Base-by-base conservation (phyloP, 1,284 basidiomycete species). In the Heterobasidion occidentale region DNA sequence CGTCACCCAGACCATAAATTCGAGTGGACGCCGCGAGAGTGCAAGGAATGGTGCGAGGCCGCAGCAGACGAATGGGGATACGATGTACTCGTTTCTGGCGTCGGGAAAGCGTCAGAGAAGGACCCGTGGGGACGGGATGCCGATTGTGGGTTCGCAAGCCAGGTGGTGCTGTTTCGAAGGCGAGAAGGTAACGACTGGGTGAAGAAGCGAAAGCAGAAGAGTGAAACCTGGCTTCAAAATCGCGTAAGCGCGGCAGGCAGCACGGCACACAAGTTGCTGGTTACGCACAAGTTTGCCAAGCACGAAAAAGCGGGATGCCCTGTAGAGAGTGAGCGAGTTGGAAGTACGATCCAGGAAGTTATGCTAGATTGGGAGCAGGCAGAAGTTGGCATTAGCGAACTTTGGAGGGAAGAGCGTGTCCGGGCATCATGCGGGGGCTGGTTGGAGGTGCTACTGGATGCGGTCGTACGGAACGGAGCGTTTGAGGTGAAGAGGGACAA, bases 1-100 rank as follows among this genome's bases (percentile, higher is more conserved):
- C 75, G 95, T 56, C 87, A 98, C 67, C 68, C 75, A 19, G 94
- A 97, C 65, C 95, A 98, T 72, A 92, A 95, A 67, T 92, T 96
- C 64, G 94, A 98, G 70, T 96, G 92, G 90, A 96, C 92, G 0
- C 70, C 74, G 0, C 79, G 81, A 3, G 94, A 97, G 67, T 97
- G 95, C 68, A 67, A 71, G 35, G 63, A 65, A 9, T 97, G 91
- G 88, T 93, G 88, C 63, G 64, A 71, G 27, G 68, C 67, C 0
- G 77, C 76, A 2, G 90, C 89, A 1, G 69, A 70, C 9, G 79
- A 83, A 59, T 94, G 89, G 87, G 91, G 89, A 6, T 94, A 92
- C 61, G 71, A 75, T 1, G 79, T 88, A 6, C 73, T 81, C 46
- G 64, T 80, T 5, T 70, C 73, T 5, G 78, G 78, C 3, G 75